Evolutionary conservation across 768 basidiomycete genomes (phyloP).

Genomic region (Boletus coccyginus): DNA sequence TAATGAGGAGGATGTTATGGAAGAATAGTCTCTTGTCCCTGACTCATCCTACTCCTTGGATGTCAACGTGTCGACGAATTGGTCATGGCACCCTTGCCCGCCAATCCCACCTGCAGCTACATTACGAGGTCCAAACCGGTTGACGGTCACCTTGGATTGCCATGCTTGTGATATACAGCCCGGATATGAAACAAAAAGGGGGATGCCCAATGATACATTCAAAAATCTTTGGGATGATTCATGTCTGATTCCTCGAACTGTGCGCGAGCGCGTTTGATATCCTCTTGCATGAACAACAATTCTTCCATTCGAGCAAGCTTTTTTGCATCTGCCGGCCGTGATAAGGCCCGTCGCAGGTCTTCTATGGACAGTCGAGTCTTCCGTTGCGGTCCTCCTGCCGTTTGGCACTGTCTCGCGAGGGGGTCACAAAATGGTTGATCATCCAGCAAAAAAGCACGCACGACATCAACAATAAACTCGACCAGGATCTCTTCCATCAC

Average conservation of each 20-base stretch:
- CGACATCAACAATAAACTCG: slow-evolving; percentile 88
- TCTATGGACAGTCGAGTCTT: slow-evolving; percentile 82
- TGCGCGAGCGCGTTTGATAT: slow-evolving; percentile 83
- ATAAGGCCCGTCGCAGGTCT: slow-evolving; percentile 77
- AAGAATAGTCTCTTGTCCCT: slow-evolving; percentile 45
- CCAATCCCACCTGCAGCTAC: background rate
- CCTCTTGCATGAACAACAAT: slow-evolving; percentile 89
- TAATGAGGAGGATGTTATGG: slow-evolving; percentile 53
- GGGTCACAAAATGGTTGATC: slow-evolving; percentile 2
- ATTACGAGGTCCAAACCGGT: background rate
- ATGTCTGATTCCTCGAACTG: slow-evolving; percentile 66
- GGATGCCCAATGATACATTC: slow-evolving; percentile 7
- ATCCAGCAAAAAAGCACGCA: slow-evolving; percentile 40
- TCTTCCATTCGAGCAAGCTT: slow-evolving; percentile 93
- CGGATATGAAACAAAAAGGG: background rate
- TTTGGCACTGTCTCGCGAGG: slow-evolving; percentile 55
- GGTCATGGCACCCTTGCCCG: background rate
- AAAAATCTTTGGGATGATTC: slow-evolving; percentile 46
- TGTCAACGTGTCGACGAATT: background rate
- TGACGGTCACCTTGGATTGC: background rate
- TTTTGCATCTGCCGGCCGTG: slow-evolving; percentile 84
- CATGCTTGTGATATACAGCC: slow-evolving; percentile 2
- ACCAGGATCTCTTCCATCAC: slow-evolving; percentile 94
- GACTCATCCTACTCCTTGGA: background rate
- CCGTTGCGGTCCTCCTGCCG: slow-evolving; percentile 65